A percentile compares a stretch with the other conserved stretches of the same genome.
These are phyloP conservation scores for Paracoccidioides lutzii DNA, from an alignment of 2,329 filamentous ascomycete genomes.

Conservation along the genomic window DNA sequence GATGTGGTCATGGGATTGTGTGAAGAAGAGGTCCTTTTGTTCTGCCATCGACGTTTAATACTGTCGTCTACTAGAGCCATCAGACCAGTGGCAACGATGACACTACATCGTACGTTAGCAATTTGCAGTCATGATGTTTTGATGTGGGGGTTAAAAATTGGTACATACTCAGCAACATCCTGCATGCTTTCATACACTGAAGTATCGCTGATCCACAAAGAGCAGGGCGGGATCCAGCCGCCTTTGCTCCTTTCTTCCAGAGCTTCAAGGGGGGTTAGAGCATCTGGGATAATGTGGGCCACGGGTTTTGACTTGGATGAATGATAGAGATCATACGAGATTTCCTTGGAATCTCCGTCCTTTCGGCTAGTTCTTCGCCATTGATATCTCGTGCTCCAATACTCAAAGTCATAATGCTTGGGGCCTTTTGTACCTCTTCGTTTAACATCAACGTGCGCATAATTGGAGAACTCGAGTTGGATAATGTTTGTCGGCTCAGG, in stretches of 20 bases:
- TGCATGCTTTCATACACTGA: constrained; percentile 55
- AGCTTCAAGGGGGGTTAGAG: constrained; percentile 56
- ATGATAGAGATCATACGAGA: constrained; percentile 70
- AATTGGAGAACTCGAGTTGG: constrained; percentile 93
- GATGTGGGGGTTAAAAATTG: constrained; percentile 4
- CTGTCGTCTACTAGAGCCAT: constrained; percentile 81
- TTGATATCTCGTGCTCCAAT: constrained; percentile 76
- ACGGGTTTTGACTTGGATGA: constrained; percentile 52
- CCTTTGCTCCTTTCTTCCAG: constrained; percentile 62
- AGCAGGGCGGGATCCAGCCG: constrained; percentile 81
- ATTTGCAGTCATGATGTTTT: neutral
- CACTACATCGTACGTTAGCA: constrained; percentile 37
- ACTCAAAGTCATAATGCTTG: constrained; percentile 82
- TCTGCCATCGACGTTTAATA: constrained; percentile 67
- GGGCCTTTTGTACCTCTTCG: constrained; percentile 51
- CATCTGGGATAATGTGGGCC: constrained; percentile 75
- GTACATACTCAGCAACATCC: constrained; percentile 75
- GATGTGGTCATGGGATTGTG: constrained; percentile 40
- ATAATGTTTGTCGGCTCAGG: constrained; percentile 58
- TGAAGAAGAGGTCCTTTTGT: constrained; percentile 39
- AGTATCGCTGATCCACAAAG: constrained; percentile 76
- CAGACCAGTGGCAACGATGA: constrained; percentile 80
- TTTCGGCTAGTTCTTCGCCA: constrained; percentile 67
- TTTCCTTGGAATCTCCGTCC: constrained; percentile 48
- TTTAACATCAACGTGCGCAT: constrained; percentile 76